phyloP scores from a whole-genome alignment of 2,329 filamentous ascomycete genomes.

The Diaporthe sp. region DNA sequence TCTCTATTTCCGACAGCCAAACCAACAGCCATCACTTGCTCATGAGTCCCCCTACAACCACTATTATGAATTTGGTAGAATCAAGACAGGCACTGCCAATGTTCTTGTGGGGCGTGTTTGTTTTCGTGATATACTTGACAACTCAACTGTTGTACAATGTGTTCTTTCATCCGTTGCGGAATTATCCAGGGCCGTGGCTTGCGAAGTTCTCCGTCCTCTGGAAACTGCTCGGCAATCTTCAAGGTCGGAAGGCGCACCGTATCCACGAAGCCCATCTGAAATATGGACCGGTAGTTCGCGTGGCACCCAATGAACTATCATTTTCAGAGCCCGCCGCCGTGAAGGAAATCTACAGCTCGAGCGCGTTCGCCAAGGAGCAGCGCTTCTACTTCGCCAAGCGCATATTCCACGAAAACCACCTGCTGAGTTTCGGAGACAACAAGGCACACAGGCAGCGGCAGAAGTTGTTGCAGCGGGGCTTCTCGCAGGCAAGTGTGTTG shows the following conservation, averaged over 20 bases:
- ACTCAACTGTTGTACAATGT: conserved; percentile 34
- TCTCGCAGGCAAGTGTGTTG: not conserved
- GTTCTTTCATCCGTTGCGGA: conserved; percentile 41
- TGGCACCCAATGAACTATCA: conserved; percentile 56
- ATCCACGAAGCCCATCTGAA: conserved; percentile 46
- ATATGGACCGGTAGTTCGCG: conserved; percentile 58
- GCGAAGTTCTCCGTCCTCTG: conserved; percentile 31
- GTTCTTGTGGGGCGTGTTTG: not conserved
- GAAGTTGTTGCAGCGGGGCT: not conserved
- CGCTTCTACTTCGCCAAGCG: conserved; percentile 11
- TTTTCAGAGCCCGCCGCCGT: conserved; percentile 52
- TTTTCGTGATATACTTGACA: not conserved
- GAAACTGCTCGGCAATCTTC: conserved; percentile 1
- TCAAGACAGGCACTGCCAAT: not conserved
- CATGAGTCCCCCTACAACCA: not conserved
- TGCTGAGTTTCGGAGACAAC: conserved; percentile 17
- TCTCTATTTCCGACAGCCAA: not conserved
- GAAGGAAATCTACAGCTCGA: conserved; percentile 43
- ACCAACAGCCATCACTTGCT: not conserved
- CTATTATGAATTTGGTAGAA: not conserved
- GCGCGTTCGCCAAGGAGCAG: not conserved
- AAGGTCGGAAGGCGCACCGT: conserved; percentile 18
- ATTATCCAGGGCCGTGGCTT: conserved; percentile 41
- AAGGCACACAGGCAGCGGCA: conserved; percentile 1
- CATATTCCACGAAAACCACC: conserved; percentile 9